Base-by-base conservation (phyloP, 1,284 basidiomycete genomes). In the Rugosomyces carneus region DNA sequence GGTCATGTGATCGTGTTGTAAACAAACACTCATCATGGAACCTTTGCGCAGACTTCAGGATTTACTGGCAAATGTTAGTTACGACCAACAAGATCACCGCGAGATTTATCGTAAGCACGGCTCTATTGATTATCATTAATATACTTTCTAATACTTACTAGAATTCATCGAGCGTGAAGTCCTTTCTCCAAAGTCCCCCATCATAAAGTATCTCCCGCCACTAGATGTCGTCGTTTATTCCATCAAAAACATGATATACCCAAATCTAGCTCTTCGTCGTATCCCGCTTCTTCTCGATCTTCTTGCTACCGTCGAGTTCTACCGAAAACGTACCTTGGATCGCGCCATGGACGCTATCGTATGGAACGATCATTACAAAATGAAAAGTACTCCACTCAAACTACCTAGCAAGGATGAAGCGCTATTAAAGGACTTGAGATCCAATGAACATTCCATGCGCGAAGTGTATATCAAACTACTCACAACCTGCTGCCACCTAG, bases 231-330 rank as follows among this genome's bases (percentile, higher is more conserved):
- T 72, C 40, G 56, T 66, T 41, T 71, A 70, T 45, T 58, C 64
- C 3, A 60, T 69, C 20, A 60, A 65, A 32, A 64, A 62, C 48
- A 68, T 74, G 32, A 52, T 73, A 7, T 59, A 44, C 5, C 73
- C 69, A 1, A 52, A 50, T 2, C 59, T 70, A 41, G 58, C 60
- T 23, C 44, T 61, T 6, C 54, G 59, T 2, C 62, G 65, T 46
- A 63, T 71, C 23, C 63, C 68, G 1, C 63, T 70, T 21, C 48
- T 72, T n/a, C 62, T 73, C 26, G 59, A 73, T 44, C 60, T 71
- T 16, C 55, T 75, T 26, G 56, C 70, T 1, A 62, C 60, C 20
- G 53, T 72, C 34, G 74, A 76, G 47, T 62, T 60, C 24, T 67
- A 68, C 44, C 68, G 73, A 11, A 58, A 58, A 8, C 57, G 59